These are phyloP conservation scores for Neurospora sp. DNA, from an alignment of 495 filamentous ascomycete genomes.

Conservation along the genomic window DNA sequence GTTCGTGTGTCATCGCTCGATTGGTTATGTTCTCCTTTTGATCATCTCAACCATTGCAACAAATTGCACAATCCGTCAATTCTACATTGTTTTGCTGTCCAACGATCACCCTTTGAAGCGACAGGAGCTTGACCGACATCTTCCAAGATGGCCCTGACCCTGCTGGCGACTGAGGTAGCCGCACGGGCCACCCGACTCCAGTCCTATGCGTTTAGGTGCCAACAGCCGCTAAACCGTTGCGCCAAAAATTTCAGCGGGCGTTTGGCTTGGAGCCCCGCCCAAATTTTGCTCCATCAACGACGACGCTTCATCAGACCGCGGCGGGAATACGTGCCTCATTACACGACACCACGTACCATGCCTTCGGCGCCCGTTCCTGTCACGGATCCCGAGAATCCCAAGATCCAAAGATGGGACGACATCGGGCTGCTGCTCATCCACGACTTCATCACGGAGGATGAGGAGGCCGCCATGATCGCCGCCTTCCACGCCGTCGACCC, in stretches of 20 bases:
- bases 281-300: not conserved
- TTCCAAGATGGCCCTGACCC: not conserved
- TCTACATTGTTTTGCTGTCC: not conserved
- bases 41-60: not conserved
- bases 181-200: not conserved
- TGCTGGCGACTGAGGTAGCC: not conserved
- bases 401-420: slow-evolving; percentile 13
- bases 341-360: not conserved
- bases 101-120: not conserved
- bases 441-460: slow-evolving; percentile 18
- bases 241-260: not conserved
- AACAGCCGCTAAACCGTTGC: not conserved
- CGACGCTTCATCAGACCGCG: not conserved
- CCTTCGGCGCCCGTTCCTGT: not conserved
- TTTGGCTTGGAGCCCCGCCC: not conserved
- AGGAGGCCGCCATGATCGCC: slow-evolving; percentile 18
- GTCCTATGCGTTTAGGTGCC: not conserved
- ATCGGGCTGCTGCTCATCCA: slow-evolving; percentile 19
- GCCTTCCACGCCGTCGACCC: slow-evolving; percentile 17
- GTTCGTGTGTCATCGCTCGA: not conserved
- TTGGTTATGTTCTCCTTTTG: not conserved
- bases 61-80: not conserved
- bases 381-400: slow-evolving; percentile 10
- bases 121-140: not conserved
- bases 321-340: not conserved